Conservation (phyloP, 2,329 filamentous ascomycete species). For the Pseudocercospora pini-densiflorae region DNA sequence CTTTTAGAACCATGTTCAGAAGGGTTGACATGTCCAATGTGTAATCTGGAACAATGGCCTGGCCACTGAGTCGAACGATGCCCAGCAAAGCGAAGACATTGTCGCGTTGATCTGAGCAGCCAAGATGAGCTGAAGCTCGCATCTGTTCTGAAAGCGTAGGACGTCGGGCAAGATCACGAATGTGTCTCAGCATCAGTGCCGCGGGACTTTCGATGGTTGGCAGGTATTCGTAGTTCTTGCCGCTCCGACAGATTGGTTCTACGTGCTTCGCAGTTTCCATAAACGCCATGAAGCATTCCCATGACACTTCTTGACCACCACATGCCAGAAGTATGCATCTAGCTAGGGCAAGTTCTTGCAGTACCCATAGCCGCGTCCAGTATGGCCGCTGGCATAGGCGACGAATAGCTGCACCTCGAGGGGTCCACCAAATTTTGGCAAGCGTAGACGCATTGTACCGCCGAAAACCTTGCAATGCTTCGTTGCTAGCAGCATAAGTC, state of each 20-base stretch:
- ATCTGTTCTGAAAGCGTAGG: neutral
- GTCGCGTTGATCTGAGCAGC: neutral
- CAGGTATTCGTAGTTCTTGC: no score
- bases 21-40: neutral
- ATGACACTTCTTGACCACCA: neutral
- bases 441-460: neutral
- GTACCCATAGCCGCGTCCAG: constrained; percentile 5
- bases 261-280: no score
- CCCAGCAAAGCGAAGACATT: neutral
- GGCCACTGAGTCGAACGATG: neutral
- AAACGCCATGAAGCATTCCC: neutral
- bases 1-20: neutral
- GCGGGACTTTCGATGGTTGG: neutral
- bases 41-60: neutral
- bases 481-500: neutral
- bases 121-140: neutral
- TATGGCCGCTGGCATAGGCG: neutral
- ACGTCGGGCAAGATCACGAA: neutral
- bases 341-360: constrained; percentile 3
- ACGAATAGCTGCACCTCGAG: neutral
- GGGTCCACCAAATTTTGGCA: neutral
- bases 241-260: no score
- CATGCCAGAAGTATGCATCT: neutral
- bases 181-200: neutral
- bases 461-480: neutral